Evolutionary conservation across 2,329 filamentous ascomycete species (phyloP).

Genomic region (Dryadomyces sulphureus): DNA sequence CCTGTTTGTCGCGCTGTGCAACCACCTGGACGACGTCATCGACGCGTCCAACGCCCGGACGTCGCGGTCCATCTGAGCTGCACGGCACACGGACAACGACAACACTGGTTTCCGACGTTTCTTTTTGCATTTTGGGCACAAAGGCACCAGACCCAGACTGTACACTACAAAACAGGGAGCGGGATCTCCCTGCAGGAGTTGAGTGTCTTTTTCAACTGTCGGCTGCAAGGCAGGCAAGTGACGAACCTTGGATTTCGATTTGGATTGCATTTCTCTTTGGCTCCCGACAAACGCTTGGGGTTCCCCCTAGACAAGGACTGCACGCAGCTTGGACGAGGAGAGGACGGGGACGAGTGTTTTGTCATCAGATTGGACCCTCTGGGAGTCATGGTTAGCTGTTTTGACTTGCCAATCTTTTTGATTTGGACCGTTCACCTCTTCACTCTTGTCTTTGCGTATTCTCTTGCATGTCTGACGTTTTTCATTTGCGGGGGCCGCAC

Average conservation of each 20-base stretch:
- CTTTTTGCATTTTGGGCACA: slow-evolving; percentile 2
- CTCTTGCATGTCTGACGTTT: background rate
- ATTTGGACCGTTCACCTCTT: background rate
- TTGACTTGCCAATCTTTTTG: slow-evolving; percentile 9
- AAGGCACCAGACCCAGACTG: background rate
- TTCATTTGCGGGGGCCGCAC: too few species aligned
- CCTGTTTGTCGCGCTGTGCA: slow-evolving; percentile 95
- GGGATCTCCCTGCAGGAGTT: background rate
- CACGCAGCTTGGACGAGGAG: background rate
- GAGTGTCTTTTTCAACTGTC: background rate
- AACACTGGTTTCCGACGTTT: slow-evolving; percentile 5
- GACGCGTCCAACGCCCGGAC: slow-evolving; percentile 60
- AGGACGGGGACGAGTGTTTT: slow-evolving; percentile 5
- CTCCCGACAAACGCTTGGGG: slow-evolving; percentile 16
- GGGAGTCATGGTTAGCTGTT: slow-evolving; percentile 8
- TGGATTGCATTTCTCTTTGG: slow-evolving; percentile 3
- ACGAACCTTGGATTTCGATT: background rate
- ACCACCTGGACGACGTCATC: slow-evolving; percentile 92
- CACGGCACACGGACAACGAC: background rate
- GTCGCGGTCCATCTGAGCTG: slow-evolving; percentile 38
- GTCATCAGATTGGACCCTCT: slow-evolving; percentile 13
- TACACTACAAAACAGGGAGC: background rate
- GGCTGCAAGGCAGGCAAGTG: too few species aligned
- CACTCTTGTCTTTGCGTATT: background rate
- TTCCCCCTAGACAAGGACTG: background rate